Evolutionary conservation across 1,284 basidiomycete genomes (phyloP).

Genomic region (Coniferiporia sulphurascens): DNA sequence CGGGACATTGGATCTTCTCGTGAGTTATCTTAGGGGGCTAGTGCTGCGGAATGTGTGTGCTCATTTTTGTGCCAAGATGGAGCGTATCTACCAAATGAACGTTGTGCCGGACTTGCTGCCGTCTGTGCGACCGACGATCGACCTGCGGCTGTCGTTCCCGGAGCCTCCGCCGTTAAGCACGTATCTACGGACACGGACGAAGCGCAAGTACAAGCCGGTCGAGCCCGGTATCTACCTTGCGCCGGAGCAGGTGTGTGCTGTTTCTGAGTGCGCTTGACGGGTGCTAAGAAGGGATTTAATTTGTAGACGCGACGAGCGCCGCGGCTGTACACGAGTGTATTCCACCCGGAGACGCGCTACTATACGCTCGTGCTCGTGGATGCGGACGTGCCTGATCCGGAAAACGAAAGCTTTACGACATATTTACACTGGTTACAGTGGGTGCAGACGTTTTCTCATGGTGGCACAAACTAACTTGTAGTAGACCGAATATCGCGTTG

Average conservation of each 20-base stretch:
- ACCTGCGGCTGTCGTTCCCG: constrained; percentile 62
- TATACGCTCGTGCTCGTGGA: constrained; percentile 91
- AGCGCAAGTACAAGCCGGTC: constrained; percentile 45
- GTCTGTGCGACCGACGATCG: constrained; percentile 64
- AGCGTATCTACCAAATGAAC: constrained; percentile 85
- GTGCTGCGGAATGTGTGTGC: no score
- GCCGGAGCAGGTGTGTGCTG: constrained; percentile 52
- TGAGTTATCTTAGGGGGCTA: constrained; percentile 34
- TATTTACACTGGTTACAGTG: constrained; percentile 88
- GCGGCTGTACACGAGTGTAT: constrained; percentile 65
- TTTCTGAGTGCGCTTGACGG: not conserved
- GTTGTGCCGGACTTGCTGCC: constrained; percentile 87
- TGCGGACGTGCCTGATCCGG: constrained; percentile 81
- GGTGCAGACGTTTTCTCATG: constrained; percentile 25
- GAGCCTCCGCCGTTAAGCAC: constrained; percentile 29
- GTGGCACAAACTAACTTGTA: not conserved
- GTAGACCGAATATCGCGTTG: constrained; percentile 77
- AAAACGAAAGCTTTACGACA: constrained; percentile 58
- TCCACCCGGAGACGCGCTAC: constrained; percentile 73
- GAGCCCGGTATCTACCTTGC: constrained; percentile 68
- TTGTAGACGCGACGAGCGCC: constrained; percentile 59
- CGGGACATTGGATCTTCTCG: constrained; percentile 79
- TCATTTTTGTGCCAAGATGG: constrained; percentile 57
- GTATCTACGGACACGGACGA: constrained; percentile 29
- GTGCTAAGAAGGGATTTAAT: not conserved